Evolutionary conservation across 179 eudicot species (phyloP), one percentile per base, ranked within the genome.

Genomic region (Amaranthus tricolor): DNA sequence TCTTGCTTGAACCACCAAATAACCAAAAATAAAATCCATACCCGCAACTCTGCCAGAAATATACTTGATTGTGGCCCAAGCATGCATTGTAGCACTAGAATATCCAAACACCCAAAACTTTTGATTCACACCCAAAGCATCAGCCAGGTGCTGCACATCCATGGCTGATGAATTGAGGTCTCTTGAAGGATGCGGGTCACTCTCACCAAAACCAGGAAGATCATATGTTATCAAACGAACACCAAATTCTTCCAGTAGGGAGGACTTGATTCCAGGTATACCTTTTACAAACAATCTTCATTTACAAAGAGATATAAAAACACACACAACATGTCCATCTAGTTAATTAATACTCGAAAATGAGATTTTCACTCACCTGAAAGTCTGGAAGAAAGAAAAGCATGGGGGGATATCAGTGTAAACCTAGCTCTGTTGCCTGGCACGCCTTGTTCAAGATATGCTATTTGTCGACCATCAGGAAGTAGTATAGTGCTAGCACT

Each of bases 161-260:
- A 86, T 64, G 74, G 97, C 96, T 21, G 98, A 94, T 49, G 98
- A 84, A 68, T 82, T 89, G 52, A 94, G 96, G 81, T 80, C 82
- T 74, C 98, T 84, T 62, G 75, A 76, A 19, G 92, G 88, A 79
- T 91, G 89, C 72, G 91, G 91, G 77, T 94, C 96, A 68, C 98
- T 94, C 84, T 94, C 98, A 52, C 97, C 98, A 72, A 93, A 93
- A 80, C 98, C 98, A 61, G 98, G 98, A 77, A 89, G 91, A 85
- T 94, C 98, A 79, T 90, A 94, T 52, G 92, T 85, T 59, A 94
- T 72, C 72, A 94, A 75, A 60, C 91, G 96, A 67, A 90, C 85
- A 68, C 97, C 97, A 80, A 87, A 94, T 67, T 90, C 92, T 82
- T 87, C 88, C 62, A 94, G 83, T 69, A 94, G 78, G 12, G 91